Base-by-base conservation (phyloP, 2,329 filamentous ascomycete species). In the Aaosphaeria arxii region DNA sequence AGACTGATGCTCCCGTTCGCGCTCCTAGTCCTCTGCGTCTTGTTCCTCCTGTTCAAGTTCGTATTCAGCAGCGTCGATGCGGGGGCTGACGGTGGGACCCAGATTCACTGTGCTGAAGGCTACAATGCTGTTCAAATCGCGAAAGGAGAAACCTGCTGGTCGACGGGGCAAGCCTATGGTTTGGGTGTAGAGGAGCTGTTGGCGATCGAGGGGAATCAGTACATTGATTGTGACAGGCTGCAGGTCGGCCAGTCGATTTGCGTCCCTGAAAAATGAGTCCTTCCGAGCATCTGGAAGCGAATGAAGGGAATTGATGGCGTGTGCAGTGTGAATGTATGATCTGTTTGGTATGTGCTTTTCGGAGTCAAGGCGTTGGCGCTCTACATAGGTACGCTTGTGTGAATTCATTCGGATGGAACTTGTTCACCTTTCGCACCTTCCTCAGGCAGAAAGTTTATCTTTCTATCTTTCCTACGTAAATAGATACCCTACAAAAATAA, bases 1-100 rank as follows among this genome's bases (percentile, higher is more conserved):
- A 73, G 80, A 30, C 72, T 74, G n/a, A 68, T 84, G 53, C 70
- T 84, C 58, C 82, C 82, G 59, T 84, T 83, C 64, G 79, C 78
- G 46, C 63, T 83, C 51, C 62, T 84, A 33, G 71, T 81, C 45
- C 69, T 79, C 4, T 56, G 82, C 11, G 77, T 75, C 50, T 63
- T 84, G 42, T 58, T 83, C 32, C 60, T 74, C 13, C 56, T 83
- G 40, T 62, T 70, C 42, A 52, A 54, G 40, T 11, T 9, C 29
- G 46, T 31, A 6, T 45, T 49, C 29, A 7, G 42, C n/a, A 13
- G 30, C 36, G 13, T 30, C 6, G 40, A 39, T 44, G 41, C 45
- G 17, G 48, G 44, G 6, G 45, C 32, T 5, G 41, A 47, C 50
- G 49, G 74, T 40, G 13, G 6, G 7, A 35, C 35, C 41, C 51